These are phyloP conservation scores for Hyphopichia fennica DNA, from an alignment of 1,139 yeast genomes.

Conservation along the genomic window DNA sequence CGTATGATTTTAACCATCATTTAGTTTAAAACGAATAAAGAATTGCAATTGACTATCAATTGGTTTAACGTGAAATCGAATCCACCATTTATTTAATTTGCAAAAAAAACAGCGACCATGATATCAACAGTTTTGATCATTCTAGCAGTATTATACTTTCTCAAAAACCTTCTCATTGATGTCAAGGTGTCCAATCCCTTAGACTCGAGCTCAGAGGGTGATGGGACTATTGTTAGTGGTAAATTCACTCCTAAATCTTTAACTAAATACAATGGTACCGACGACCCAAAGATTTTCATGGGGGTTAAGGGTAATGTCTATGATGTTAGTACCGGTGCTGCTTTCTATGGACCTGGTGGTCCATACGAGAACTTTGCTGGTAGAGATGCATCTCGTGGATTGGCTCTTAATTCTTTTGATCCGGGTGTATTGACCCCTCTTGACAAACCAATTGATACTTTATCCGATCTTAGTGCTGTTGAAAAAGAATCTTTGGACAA, in stretches of 20 bases:
- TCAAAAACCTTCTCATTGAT: slow-evolving; percentile 22
- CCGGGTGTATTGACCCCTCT: slow-evolving; percentile 53
- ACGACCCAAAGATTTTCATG: slow-evolving; percentile 73
- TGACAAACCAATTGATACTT: slow-evolving; percentile 71
- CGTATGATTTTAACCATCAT: no score
- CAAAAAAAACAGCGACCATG: slow-evolving; percentile 12
- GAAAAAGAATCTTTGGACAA: slow-evolving; percentile 71
- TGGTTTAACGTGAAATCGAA: no score
- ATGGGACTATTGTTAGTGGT: slow-evolving; percentile 71
- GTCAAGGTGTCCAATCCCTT: slow-evolving; percentile 16
- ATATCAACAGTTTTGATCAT: slow-evolving; percentile 25
- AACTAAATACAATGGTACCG: slow-evolving; percentile 75
- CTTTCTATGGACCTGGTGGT: slow-evolving; percentile 95
- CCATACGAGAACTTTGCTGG: slow-evolving; percentile 97
- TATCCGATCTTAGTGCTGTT: slow-evolving; percentile 58
- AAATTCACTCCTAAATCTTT: slow-evolving; percentile 76
- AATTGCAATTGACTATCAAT: no score
- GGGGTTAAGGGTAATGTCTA: slow-evolving; percentile 84
- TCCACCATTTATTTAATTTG: no score
- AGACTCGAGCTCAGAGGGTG: slow-evolving; percentile 12
- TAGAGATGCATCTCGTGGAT: slow-evolving; percentile 91
- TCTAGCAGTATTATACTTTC: slow-evolving; percentile 21
- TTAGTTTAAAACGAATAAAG: no score
- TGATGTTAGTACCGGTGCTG: slow-evolving; percentile 79
- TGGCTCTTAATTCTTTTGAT: slow-evolving; percentile 89